Evolutionary conservation across 2,329 filamentous ascomycete species (phyloP), one percentile per base, ranked within the genome.

Genomic region (Coniosporium tulheliwenetii): DNA sequence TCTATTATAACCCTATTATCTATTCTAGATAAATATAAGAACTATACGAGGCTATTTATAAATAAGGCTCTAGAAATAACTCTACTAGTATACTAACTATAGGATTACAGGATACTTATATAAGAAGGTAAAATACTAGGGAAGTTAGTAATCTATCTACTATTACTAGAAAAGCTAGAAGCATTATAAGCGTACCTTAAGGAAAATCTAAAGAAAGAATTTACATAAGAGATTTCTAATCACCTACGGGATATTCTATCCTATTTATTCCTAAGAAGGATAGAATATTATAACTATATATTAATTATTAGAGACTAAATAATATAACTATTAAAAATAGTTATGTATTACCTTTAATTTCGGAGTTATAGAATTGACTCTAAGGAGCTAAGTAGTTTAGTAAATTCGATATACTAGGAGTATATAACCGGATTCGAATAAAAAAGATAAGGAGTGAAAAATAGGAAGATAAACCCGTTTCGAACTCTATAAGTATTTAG

Each of bases 401-500:
- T 1, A 50, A 47, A 26, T 34, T 56, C 15, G 42, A 56, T 41
- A 26, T 57, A 4, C 5, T 37, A 4, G 10, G n/a, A 37, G 13
- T 19, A 3, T 64, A 58, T 46, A 51, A 64, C 36, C 34, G 48
- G 1, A 53, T 63, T 1, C 29, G 46, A 8, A 61, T 64, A 47
- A 44, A 14, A 15, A 50, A 46, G 50, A 51, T 5, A 41, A 63
- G 30, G 47, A 61, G 44, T 59, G 47, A 45, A 58, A 57, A 43
- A 62, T 16, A 12, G 49, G 48, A 1, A 64, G 63, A 41, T 15
- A 41, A 14, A 61, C 48, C 2, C 38, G 48, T 15, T 62, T 53
- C 42, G 46, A 54, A 33, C 42, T 49, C 3, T 64, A 47, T 43
- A 40, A 65, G 43, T 64, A 52, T 33, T 37, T 53, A 32, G 50